phyloP scores from a whole-genome alignment of 2,329 filamentous ascomycete genomes.

The Pestalotiopsis fici region DNA sequence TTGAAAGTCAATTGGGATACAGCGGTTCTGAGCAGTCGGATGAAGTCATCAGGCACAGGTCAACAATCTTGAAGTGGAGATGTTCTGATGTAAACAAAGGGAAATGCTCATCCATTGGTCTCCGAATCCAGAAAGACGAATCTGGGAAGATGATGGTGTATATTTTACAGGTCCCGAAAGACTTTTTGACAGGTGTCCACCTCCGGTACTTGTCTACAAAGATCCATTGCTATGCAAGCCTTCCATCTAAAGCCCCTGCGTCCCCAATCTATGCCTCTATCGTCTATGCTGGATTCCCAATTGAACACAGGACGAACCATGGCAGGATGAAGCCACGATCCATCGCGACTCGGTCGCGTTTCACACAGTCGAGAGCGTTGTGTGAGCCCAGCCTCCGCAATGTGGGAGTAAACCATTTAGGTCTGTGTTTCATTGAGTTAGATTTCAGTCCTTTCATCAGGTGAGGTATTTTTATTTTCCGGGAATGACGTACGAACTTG shows the following conservation, averaged over 20 bases:
- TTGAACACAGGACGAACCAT: conserved; percentile 24
- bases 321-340: conserved; percentile 19
- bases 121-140: conserved; percentile 6
- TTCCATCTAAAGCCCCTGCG: conserved; percentile 19
- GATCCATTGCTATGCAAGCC: conserved; percentile 31
- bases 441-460: conserved; percentile 4
- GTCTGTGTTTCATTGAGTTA: conserved; percentile 23
- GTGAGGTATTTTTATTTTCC: conserved; percentile 12
- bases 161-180: conserved; percentile 24
- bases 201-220: conserved; percentile 29
- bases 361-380: conserved; percentile 27
- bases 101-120: conserved; percentile 2
- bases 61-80: neutral
- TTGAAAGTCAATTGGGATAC: conserved; percentile 13
- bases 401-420: conserved; percentile 30
- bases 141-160: conserved; percentile 16
- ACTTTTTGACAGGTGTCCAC: conserved; percentile 13
- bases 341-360: conserved; percentile 21
- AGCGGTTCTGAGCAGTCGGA: neutral
- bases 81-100: neutral
- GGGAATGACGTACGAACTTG: conserved; percentile 70
- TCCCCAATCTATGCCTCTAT: conserved; percentile 32
- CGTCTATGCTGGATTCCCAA: conserved; percentile 33
- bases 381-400: conserved; percentile 30
- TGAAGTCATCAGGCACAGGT: neutral